Base-by-base conservation (phyloP, 805 yeast species). In the Danielia reshetovae region DNA sequence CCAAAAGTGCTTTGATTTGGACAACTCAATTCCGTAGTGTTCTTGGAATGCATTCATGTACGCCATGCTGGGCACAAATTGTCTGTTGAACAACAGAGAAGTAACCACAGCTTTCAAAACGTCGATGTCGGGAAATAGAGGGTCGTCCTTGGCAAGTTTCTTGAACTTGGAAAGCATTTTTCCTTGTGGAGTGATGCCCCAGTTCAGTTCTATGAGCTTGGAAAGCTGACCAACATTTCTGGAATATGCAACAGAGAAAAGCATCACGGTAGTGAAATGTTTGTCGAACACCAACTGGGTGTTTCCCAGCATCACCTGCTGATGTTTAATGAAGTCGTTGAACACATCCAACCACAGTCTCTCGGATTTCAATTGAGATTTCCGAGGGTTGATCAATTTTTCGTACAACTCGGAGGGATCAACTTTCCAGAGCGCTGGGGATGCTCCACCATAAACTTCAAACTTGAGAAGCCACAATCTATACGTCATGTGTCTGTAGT, bases 31-130 rank as follows among this genome's bases (percentile, higher is more conserved):
- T 7, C 48, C 37, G 18, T 60, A 67, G 22, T 45, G 35, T 5
- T 51, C 44, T 42, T 65, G 70, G 42, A 67, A 64, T 14, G 49
- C 46, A 38, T 62, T 66, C 22, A 65, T 45, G 38, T 55, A 63
- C 12, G 49, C 50, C 57, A 68, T 55, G 3, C 63, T 55, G 24
- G 54, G 51, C 30, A 51, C 59, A 35, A 56, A 65, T 36, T 49
- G 38, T 2, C 47, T 39, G 42, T 65, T 64, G 42, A 47, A 59
- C 4, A 68, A 47, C 36, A 61, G 49, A 6, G 69, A 40, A 14
- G 52, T 46, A n/a, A 62, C 52, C 2, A 65, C 46, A 0, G 70
- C 53, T 18, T 43, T 51, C 25, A 67, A 39, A 10, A 56, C 43
- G 3, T 46, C 37, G 9, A 49, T 22, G 30, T 42, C 44, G 6